Percentiles rank a stretch among this genome's conserved stretches.
These are phyloP conservation scores for Aquilaria malaccensis DNA, from an alignment of 345 rosid genomes.

Conservation along the genomic window DNA sequence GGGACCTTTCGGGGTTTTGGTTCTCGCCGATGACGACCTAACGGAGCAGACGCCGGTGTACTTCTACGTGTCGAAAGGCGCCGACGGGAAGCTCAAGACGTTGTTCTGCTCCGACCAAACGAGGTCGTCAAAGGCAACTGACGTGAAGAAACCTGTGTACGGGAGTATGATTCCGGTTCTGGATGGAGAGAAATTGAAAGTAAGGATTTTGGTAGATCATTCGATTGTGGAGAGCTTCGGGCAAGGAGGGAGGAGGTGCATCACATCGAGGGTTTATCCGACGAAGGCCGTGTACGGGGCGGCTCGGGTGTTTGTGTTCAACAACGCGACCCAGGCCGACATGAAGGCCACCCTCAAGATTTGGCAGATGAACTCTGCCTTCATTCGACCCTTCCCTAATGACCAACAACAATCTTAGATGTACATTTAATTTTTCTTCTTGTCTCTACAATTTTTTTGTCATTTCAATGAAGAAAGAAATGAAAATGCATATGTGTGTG, in stretches of 20 bases:
- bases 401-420: too few species aligned
- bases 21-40: slow-evolving; percentile 56
- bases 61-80: slow-evolving; percentile 61
- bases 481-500: too few species aligned
- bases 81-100: slow-evolving; percentile 48
- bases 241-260: slow-evolving; percentile 68
- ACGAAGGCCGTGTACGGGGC: slow-evolving; percentile 69
- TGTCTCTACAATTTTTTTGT: too few species aligned
- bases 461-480: too few species aligned
- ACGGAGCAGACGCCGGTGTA: slow-evolving; percentile 82
- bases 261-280: slow-evolving; percentile 68
- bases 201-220: slow-evolving; percentile 85
- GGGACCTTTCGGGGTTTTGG: slow-evolving; percentile 88
- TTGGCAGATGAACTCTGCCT: slow-evolving; percentile 74
- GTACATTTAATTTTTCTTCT: too few species aligned
- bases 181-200: slow-evolving; percentile 51
- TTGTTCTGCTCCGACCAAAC: slow-evolving; percentile 72
- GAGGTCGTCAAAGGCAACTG: slow-evolving; percentile 72
- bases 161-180: slow-evolving; percentile 68
- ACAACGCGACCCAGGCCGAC: slow-evolving; percentile 50
- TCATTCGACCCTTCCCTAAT: slow-evolving; percentile 33
- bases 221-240: slow-evolving; percentile 73
- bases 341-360: slow-evolving; percentile 47
- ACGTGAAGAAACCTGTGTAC: slow-evolving; percentile 44
- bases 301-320: slow-evolving; percentile 64